Evolutionary conservation across 1,284 basidiomycete genomes (phyloP).

Genomic region (Ganoderma multipileum): DNA sequence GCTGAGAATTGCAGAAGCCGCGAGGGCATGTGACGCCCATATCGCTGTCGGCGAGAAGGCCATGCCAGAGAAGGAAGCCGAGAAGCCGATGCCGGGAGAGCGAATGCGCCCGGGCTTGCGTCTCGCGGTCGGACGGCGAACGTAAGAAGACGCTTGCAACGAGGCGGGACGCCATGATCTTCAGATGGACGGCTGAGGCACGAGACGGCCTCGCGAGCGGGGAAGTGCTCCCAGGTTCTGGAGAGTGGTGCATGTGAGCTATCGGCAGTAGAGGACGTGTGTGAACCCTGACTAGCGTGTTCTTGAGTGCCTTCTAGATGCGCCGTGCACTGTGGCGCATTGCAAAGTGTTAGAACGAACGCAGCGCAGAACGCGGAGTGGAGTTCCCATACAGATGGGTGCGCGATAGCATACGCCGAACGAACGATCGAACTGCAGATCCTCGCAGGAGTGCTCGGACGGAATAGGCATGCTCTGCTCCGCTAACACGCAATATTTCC

Average conservation of each 20-base stretch:
- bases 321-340: conserved; percentile 5
- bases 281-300: conserved; percentile 21
- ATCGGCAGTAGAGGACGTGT: conserved; percentile 16
- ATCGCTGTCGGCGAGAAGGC: conserved; percentile 24
- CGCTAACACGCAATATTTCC: conserved; percentile 23
- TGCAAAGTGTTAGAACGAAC: conserved; percentile 23
- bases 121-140: conserved; percentile 12
- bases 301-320: conserved; percentile 15
- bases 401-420: conserved; percentile 24
- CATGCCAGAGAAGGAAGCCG: conserved; percentile 7
- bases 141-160: conserved; percentile 7
- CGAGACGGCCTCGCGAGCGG: conserved; percentile 3
- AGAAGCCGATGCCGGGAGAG: conserved; percentile 15
- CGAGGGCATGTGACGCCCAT: neutral
- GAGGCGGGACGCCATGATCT: conserved; percentile 18
- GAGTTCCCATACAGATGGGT: conserved; percentile 16
- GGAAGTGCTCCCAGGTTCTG: conserved; percentile 8
- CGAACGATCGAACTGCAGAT: conserved; percentile 15
- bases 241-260: conserved; percentile 28
- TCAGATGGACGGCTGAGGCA: conserved; percentile 12
- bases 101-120: conserved; percentile 8
- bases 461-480: conserved; percentile 23
- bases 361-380: conserved; percentile 16
- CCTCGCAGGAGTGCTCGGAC: conserved; percentile 14
- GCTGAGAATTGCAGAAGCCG: conserved; percentile 12